Conservation (phyloP, 176 grass and related monocot genomes). For the Tillandsia leiboldiana region DNA sequence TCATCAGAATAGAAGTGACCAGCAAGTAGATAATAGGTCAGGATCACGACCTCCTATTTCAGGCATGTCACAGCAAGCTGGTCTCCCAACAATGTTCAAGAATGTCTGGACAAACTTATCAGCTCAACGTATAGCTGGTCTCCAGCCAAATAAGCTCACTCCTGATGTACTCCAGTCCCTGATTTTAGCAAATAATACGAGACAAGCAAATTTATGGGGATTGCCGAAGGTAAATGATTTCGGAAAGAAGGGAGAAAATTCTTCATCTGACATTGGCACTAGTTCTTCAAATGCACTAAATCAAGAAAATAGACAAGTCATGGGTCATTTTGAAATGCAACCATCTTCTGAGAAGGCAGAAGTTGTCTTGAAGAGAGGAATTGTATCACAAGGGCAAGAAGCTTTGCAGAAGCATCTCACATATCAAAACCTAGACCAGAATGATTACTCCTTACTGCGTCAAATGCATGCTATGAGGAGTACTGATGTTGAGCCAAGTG, state of each 20-base stretch:
- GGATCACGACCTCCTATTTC: conserved; percentile 4
- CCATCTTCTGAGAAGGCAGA: conserved; percentile 32
- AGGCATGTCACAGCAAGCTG: conserved; percentile 16
- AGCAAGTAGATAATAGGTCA: conserved; percentile 5
- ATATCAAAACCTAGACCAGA: conserved; percentile 41
- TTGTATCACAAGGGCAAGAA: conserved; percentile 36
- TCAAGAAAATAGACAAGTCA: conserved; percentile 24
- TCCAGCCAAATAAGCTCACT: conserved; percentile 6
- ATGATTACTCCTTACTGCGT: conserved; percentile 64
- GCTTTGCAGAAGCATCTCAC: conserved; percentile 33
- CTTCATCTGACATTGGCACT: conserved; percentile 12
- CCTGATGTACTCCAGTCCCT: conserved; percentile 15
- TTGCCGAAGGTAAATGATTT: conserved; percentile 16
- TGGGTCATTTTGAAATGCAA: conserved; percentile 17
- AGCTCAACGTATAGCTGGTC: conserved; percentile 12
- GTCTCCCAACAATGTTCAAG: conserved; percentile 18
- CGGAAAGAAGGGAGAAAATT: conserved; percentile 5
- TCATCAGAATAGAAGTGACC: conserved; percentile 8
- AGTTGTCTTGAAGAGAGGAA: conserved; percentile 27
- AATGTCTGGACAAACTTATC: conserved; percentile 26
- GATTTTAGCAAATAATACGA: conserved; percentile 7
- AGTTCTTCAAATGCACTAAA: conserved; percentile 8
- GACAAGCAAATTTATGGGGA: conserved; percentile 3
- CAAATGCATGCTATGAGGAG: conserved; percentile 74
- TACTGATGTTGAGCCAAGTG: conserved; percentile 49